A percentile compares a stretch with the other conserved stretches of the same genome.
These are phyloP conservation scores for Camellia japonica DNA, from an alignment of 148 eudicot genomes.

Conservation along the genomic window DNA sequence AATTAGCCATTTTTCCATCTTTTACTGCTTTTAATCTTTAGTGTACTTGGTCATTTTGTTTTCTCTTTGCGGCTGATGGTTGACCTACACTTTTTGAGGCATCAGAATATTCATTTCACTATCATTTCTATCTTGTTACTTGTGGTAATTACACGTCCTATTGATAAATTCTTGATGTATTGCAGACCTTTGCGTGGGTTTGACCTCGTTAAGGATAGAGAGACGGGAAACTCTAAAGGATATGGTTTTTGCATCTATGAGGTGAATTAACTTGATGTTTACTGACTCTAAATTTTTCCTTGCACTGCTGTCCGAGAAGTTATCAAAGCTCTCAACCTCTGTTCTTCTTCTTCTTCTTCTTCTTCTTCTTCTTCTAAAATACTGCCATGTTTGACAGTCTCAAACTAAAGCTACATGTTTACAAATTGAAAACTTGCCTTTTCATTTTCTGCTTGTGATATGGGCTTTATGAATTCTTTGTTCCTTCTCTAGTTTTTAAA, in stretches of 20 bases:
- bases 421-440: not conserved
- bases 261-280: conserved; percentile 35
- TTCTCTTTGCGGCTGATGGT: not conserved
- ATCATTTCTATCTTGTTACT: not conserved
- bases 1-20: not conserved
- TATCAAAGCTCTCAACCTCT: not conserved
- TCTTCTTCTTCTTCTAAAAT: no score
- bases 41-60: not conserved
- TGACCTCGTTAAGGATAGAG: conserved; percentile 94
- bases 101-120: no score
- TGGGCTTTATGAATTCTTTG: not conserved
- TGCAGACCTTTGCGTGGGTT: conserved; percentile 75
- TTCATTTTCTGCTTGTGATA: not conserved
- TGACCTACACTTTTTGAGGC: not conserved
- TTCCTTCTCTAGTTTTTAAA: not conserved
- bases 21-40: not conserved
- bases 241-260: conserved; percentile 84
- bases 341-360: not conserved
- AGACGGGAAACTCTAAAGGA: conserved; percentile 92
- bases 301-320: not conserved
- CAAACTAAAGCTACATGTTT: conserved; percentile 1
- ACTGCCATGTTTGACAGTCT: no score
- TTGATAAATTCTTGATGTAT: not conserved
- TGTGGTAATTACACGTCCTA: not conserved
- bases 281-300: not conserved